Evolutionary conservation across 208 protist genomes (phyloP), one percentile per base, ranked within the genome.

Genomic region (Lotmaria passim): DNA sequence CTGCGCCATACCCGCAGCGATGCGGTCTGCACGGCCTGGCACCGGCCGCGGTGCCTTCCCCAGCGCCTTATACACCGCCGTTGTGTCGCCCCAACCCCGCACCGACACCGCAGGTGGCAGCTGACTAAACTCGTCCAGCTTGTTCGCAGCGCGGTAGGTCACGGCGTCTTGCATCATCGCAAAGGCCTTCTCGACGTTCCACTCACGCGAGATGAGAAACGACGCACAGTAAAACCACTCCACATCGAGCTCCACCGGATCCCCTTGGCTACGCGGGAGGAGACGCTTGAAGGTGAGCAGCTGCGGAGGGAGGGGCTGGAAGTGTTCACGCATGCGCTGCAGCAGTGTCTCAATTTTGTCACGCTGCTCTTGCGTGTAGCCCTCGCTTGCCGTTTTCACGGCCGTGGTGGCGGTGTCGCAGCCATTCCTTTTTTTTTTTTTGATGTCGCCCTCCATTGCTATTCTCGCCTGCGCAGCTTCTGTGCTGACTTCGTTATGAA

Each of bases 181-280:
- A 5, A 89, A 68, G 5, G 87, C 87, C 50, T 73, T 77, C 36
- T 72, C 57, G 24, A 93, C 78, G 34, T 91, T 66, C 85, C 87
- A 93, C 41, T 81, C 55, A 14, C 80, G 76, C 0, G 82, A 66
- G 6, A 71, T 39, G 15, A 93, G 75, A 55, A 86, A 93, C 8
- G 17, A 43, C 66, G 80, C 80, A 7, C 76, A 82, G 61, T 81
- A 83, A 26, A 77, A 36, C 44, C 80, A 79, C 21, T 57, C 67
- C 2, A 60, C 39, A 19, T 81, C 73, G 51, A 78, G 47, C 17
- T 43, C 26, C 7, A 74, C 81, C 8, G 62, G 31, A 6, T 73
- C 59, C 1, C 24, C 31, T 19, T 63, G 41, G 21, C 55, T 14
- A 21, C n/a, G 19, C 21, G 23, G 26, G 1, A 79, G 43, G 17